Percentiles rank a stretch among this genome's conserved stretches.
phyloP scores from a whole-genome alignment of 108 stramenopile genomes.

The Nannochloropsis gaditana region DNA sequence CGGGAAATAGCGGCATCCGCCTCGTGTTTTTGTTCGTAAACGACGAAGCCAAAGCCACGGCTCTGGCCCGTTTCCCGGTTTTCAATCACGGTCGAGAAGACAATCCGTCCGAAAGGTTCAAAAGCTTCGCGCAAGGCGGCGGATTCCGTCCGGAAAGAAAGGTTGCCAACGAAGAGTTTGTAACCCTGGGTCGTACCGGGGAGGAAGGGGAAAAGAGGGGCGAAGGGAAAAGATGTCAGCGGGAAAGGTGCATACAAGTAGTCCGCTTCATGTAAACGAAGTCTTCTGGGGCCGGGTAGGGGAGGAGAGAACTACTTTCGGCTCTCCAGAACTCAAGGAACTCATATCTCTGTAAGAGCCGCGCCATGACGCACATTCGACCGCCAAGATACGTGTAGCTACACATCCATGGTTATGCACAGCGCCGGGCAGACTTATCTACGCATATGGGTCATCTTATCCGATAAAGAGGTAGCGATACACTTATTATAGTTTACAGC shows the following conservation, averaged over 20 bases:
- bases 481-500: too few species aligned
- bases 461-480: too few species aligned
- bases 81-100: not conserved
- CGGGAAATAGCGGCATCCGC: not conserved
- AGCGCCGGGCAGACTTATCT: too few species aligned
- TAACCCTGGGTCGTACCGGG: not conserved
- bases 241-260: not conserved
- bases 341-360: too few species aligned
- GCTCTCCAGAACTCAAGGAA: too few species aligned
- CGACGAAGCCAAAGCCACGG: not conserved
- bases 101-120: not conserved
- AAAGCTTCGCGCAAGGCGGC: not conserved
- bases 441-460: too few species aligned
- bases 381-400: too few species aligned
- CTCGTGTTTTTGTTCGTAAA: not conserved
- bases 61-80: constrained; percentile 5
- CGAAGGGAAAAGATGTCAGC: not conserved
- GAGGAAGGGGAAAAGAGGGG: not conserved
- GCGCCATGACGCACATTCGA: too few species aligned
- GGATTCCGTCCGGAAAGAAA: not conserved
- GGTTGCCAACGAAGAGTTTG: not conserved
- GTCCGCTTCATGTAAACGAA: too few species aligned
- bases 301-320: too few species aligned
- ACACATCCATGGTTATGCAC: too few species aligned
- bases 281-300: too few species aligned